Evolutionary conservation across 768 basidiomycete species (phyloP).

Genomic region (Boletus huronensis): DNA sequence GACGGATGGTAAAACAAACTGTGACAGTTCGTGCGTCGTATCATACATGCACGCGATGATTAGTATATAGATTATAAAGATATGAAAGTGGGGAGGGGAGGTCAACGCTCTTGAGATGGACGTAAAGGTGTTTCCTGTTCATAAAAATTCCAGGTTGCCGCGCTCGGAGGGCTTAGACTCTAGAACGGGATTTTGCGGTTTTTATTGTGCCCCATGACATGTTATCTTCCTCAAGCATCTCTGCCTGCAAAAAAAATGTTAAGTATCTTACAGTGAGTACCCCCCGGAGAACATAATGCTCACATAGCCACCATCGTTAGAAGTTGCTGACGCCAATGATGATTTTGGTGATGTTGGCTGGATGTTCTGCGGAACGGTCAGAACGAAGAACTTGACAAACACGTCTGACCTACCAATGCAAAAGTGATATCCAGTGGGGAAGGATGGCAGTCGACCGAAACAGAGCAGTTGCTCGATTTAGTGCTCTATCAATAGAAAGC

Average conservation of each 20-base stretch:
- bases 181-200: neutral
- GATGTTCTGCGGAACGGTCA: slow-evolving; percentile 5
- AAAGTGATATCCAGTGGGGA: slow-evolving; percentile 22
- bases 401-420: slow-evolving; percentile 18
- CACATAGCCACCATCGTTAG: slow-evolving; percentile 16
- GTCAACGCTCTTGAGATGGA: neutral
- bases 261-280: neutral
- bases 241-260: slow-evolving; percentile 11
- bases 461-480: slow-evolving; percentile 15
- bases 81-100: neutral
- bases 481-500: slow-evolving; percentile 11
- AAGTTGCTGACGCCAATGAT: neutral
- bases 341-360: slow-evolving; percentile 9
- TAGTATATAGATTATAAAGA: neutral
- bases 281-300: neutral
- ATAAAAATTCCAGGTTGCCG: slow-evolving; percentile 12
- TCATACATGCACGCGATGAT: slow-evolving; percentile 15
- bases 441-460: slow-evolving; percentile 14
- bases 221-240: slow-evolving; percentile 30
- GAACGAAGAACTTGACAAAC: neutral
- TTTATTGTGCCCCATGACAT: slow-evolving; percentile 24
- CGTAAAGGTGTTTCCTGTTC: neutral
- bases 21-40: neutral
- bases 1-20: neutral
- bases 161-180: slow-evolving; percentile 8